Evolutionary conservation across 345 rosid genomes (phyloP).

Genomic region (Ceriops tagal): DNA sequence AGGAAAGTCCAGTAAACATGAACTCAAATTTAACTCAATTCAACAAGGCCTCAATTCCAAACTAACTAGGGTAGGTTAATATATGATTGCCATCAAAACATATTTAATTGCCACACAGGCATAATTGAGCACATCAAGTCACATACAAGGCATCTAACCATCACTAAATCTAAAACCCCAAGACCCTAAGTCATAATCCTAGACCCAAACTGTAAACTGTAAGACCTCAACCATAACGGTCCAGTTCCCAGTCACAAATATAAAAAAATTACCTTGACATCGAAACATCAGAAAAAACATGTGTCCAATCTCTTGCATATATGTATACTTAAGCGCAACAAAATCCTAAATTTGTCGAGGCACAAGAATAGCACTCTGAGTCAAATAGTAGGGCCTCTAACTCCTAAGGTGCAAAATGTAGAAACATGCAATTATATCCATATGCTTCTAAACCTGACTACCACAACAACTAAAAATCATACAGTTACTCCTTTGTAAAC

Average conservation of each 20-base stretch:
- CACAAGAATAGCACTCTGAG: no score
- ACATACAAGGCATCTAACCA: no score
- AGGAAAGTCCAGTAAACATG: no score
- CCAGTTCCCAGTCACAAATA: no score
- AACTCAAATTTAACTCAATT: neutral
- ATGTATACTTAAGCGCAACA: neutral
- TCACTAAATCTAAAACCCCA: no score
- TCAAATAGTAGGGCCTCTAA: neutral
- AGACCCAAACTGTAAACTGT: no score
- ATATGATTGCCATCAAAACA: neutral
- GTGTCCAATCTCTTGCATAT: neutral
- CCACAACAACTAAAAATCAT: neutral
- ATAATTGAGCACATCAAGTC: neutral
- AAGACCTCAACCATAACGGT: no score
- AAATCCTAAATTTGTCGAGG: neutral
- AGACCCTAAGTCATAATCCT: no score
- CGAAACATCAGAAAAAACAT: neutral
- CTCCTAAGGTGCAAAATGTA: neutral
- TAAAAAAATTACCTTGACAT: no score
- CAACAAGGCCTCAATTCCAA: neutral
- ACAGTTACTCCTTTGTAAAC: neutral
- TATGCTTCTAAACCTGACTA: neutral
- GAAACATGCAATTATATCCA: neutral
- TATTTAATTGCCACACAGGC: neutral
- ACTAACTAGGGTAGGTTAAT: neutral